These are phyloP conservation scores for Dryadomyces quercus-mongolicae DNA, from an alignment of 2,329 filamentous ascomycete genomes.

Conservation along the genomic window DNA sequence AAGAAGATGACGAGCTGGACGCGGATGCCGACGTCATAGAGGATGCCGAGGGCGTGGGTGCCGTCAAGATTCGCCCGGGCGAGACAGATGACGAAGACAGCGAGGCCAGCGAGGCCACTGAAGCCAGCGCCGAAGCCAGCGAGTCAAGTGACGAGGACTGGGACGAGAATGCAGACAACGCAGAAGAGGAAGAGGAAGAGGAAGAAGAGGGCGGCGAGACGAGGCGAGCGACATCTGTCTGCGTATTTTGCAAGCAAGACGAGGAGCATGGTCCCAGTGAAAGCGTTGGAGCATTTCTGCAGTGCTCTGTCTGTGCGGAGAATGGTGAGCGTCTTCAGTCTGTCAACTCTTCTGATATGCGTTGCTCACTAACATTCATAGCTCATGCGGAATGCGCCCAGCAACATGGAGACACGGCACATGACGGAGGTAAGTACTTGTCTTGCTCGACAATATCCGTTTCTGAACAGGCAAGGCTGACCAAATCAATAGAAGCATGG, in stretches of 20 bases:
- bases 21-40: slow-evolving; percentile 27
- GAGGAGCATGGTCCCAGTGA: slow-evolving; percentile 74
- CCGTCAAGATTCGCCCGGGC: slow-evolving; percentile 43
- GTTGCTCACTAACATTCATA: slow-evolving; percentile 33
- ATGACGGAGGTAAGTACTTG: slow-evolving; percentile 47
- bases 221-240: slow-evolving; percentile 24
- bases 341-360: slow-evolving; percentile 6
- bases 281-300: slow-evolving; percentile 68
- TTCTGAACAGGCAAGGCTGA: neutral
- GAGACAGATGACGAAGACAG: slow-evolving; percentile 30
- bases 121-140: slow-evolving; percentile 28
- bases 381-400: slow-evolving; percentile 86
- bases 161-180: slow-evolving; percentile 40
- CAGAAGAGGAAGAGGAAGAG: slow-evolving; percentile 46
- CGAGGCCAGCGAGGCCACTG: slow-evolving; percentile 18
- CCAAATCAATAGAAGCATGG: slow-evolving; percentile 24
- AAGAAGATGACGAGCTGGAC: slow-evolving; percentile 13
- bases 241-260: slow-evolving; percentile 69
- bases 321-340: slow-evolving; percentile 50
- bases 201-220: slow-evolving; percentile 61
- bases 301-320: slow-evolving; percentile 67
- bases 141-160: slow-evolving; percentile 40
- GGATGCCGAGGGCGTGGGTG: slow-evolving; percentile 42
- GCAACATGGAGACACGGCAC: slow-evolving; percentile 49
- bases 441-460: slow-evolving; percentile 3